Conservation (phyloP, 768 basidiomycete species). For the Rhizopogon vinicolor region DNA sequence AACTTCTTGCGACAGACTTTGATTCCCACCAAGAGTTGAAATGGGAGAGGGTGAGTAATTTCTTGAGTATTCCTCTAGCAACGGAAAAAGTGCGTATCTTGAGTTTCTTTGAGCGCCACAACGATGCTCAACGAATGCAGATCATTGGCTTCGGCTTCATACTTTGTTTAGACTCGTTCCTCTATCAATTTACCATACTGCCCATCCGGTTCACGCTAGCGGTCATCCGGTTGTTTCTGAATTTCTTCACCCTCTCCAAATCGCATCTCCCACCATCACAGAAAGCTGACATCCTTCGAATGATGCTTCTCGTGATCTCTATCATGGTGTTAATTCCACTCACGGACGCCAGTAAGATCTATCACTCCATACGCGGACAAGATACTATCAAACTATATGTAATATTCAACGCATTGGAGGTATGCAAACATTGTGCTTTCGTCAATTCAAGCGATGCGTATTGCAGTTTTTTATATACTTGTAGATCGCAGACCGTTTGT, state of each 20-base stretch:
- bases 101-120: neutral
- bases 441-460: neutral
- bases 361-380: conserved; percentile 95
- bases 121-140: conserved; percentile 33
- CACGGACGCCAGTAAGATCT: conserved; percentile 96
- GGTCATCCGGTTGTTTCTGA: conserved; percentile 46
- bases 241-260: conserved; percentile 44
- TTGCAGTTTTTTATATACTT: neutral
- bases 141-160: conserved; percentile 90
- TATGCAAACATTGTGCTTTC: conserved; percentile 32
- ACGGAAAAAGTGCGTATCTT: conserved; percentile 77
- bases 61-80: conserved; percentile 86
- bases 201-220: conserved; percentile 84
- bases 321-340: conserved; percentile 72
- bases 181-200: conserved; percentile 96
- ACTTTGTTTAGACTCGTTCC: conserved; percentile 93
- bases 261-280: conserved; percentile 76
- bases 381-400: conserved; percentile 99
- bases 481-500: conserved; percentile 91
- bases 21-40: conserved; percentile 92
- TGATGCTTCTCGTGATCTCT: conserved; percentile 69
- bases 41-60: conserved; percentile 96
- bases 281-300: conserved; percentile 89
- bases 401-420: conserved; percentile 97
- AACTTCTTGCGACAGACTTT: conserved; percentile 87